These are phyloP conservation scores for Colletotrichum australisinense DNA, from an alignment of 2,329 filamentous ascomycete species.

Conservation along the genomic window DNA sequence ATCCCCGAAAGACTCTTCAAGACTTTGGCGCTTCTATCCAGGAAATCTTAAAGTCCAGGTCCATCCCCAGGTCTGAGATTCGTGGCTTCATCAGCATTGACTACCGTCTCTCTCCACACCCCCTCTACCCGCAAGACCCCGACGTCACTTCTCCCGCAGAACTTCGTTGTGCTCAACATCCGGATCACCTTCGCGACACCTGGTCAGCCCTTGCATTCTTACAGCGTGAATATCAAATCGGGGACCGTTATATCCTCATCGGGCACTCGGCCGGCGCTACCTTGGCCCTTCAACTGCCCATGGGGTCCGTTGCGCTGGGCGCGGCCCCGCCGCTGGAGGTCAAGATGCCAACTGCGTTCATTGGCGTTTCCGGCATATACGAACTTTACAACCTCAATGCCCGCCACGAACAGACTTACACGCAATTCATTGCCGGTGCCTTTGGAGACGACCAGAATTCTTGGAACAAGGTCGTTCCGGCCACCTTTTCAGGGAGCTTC, in stretches of 20 bases:
- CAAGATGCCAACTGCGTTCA: constrained; percentile 61
- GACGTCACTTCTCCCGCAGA: constrained; percentile 36
- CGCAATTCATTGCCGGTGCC: constrained; percentile 66
- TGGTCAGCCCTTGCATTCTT: constrained; percentile 62
- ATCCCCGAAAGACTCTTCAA: constrained; percentile 61
- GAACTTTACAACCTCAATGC: constrained; percentile 67
- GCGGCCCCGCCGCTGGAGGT: constrained; percentile 40
- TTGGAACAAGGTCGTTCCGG: constrained; percentile 70
- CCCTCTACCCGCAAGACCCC: constrained; percentile 53
- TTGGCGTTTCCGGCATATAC: constrained; percentile 76
- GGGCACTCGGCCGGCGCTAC: constrained; percentile 75
- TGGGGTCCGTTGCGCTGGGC: constrained; percentile 50
- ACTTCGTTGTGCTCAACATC: constrained; percentile 62
- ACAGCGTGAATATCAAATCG: constrained; percentile 56
- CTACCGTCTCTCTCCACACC: constrained; percentile 69
- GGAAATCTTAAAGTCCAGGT: constrained; percentile 48
- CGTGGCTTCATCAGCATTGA: constrained; percentile 73
- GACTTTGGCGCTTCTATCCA: constrained; percentile 59
- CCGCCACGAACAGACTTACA: constrained; percentile 61
- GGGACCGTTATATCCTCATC: constrained; percentile 64
- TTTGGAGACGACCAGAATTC: constrained; percentile 64
- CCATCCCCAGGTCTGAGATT: constrained; percentile 50
- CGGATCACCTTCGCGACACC: constrained; percentile 70
- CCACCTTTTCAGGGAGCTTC: constrained; percentile 55
- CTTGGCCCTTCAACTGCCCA: constrained; percentile 70